Conservation (phyloP, 805 yeast genomes). For the Myxozyma vanderwaltii region DNA sequence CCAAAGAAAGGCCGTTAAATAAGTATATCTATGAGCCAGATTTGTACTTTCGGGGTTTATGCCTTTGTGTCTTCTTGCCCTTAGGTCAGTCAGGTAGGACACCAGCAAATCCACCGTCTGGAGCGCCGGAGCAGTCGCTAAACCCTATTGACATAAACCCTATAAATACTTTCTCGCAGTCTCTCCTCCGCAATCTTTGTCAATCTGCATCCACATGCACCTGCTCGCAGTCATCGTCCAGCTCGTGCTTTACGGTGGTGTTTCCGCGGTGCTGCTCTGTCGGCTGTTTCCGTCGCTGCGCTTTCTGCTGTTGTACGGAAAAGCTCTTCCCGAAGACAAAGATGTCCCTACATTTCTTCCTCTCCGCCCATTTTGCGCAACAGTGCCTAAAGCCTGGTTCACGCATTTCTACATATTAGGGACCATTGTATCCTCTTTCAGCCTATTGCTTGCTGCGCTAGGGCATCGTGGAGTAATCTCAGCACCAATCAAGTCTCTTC, state of each 20-base stretch:
- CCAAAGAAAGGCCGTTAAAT: no score
- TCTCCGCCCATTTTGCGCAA: slow-evolving; percentile 7
- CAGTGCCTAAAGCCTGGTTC: slow-evolving; percentile 43
- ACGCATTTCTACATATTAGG: slow-evolving; percentile 41
- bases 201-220: no score
- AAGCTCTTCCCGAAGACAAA: slow-evolving; percentile 8
- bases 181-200: no score
- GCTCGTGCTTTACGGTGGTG: slow-evolving; percentile 5
- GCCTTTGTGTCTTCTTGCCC: no score
- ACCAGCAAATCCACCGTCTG: no score
- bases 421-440: background rate
- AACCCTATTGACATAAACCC: no score
- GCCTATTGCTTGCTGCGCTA: slow-evolving; percentile 2
- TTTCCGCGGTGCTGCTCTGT: slow-evolving; percentile 11
- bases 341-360: background rate
- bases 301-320: slow-evolving; percentile 25
- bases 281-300: slow-evolving; percentile 9
- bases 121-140: no score
- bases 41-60: no score
- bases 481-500: background rate
- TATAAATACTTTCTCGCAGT: no score
- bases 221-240: slow-evolving; percentile 12
- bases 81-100: no score
- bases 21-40: no score
- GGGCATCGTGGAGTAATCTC: background rate